Evolutionary conservation across 805 yeast species (phyloP).

Genomic region (Brettanomyces sp.): DNA sequence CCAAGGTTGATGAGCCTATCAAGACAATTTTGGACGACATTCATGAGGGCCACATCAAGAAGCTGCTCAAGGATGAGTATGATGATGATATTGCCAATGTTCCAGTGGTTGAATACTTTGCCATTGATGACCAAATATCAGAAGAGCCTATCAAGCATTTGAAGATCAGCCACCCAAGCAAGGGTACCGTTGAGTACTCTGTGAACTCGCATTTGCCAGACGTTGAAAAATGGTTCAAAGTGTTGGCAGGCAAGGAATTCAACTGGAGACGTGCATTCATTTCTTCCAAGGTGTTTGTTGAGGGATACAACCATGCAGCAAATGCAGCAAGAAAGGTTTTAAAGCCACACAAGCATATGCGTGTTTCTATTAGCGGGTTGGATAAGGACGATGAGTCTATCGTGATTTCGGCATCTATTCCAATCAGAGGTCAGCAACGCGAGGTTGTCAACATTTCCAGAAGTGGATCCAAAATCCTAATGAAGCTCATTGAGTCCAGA

Average conservation of each 20-base stretch:
- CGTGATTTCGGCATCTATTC: constrained; percentile 56
- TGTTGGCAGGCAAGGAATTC: constrained; percentile 68
- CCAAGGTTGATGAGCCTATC: constrained; percentile 83
- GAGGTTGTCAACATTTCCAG: constrained; percentile 59
- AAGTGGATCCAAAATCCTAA: constrained; percentile 45
- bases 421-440: constrained; percentile 57
- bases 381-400: constrained; percentile 42
- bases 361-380: constrained; percentile 50
- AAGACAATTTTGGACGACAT: constrained; percentile 80
- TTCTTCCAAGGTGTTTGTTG: constrained; percentile 70
- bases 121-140: constrained; percentile 46
- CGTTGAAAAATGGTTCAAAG: constrained; percentile 57
- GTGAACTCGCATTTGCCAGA: constrained; percentile 28
- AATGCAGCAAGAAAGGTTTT: constrained; percentile 78
- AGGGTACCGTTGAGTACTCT: constrained; percentile 28
- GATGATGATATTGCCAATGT: constrained; percentile 58
- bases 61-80: constrained; percentile 61
- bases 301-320: constrained; percentile 67
- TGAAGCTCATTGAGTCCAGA: constrained; percentile 79
- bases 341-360: constrained; percentile 56
- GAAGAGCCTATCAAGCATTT: constrained; percentile 32
- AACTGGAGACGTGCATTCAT: constrained; percentile 92
- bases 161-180: constrained; percentile 18
- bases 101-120: constrained; percentile 86
- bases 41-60: constrained; percentile 81